A percentile compares a stretch with the other conserved stretches of the same genome.
phyloP scores from a whole-genome alignment of 140 eudicot genomes.

The Flaveria floridana region DNA sequence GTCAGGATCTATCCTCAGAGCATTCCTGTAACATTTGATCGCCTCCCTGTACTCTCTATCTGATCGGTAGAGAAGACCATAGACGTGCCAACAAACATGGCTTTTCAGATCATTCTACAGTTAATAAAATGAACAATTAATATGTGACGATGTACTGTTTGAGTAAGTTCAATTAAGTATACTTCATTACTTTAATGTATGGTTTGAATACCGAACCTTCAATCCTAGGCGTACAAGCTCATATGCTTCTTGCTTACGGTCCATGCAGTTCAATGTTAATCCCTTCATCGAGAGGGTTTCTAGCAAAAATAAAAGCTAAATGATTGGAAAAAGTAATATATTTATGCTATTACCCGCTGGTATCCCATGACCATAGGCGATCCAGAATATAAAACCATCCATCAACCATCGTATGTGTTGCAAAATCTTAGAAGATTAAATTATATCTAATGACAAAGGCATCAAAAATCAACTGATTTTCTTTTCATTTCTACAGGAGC shows the following conservation, averaged over 20 bases:
- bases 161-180: not conserved
- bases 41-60: constrained; percentile 99
- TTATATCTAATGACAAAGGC: not conserved
- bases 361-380: constrained; percentile 12
- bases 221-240: constrained; percentile 95
- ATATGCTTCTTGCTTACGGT: constrained; percentile 95
- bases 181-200: constrained; percentile 1
- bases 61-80: constrained; percentile 95
- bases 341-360: not conserved
- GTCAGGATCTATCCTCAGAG: constrained; percentile 93
- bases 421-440: not conserved
- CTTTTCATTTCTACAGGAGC: not conserved
- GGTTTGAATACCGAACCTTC: constrained; percentile 51
- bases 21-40: constrained; percentile 93
- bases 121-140: constrained; percentile 12
- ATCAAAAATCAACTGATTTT: constrained; percentile 5
- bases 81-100: constrained; percentile 99
- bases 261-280: constrained; percentile 95
- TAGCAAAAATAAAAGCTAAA: constrained; percentile 28
- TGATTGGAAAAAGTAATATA: not conserved
- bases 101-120: constrained; percentile 97
- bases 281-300: constrained; percentile 99
- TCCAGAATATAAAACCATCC: not conserved
- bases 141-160: not conserved
- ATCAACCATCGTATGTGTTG: not conserved